Conservation (phyloP, 78 protist genomes). For the Ministeria vibrans region DNA sequence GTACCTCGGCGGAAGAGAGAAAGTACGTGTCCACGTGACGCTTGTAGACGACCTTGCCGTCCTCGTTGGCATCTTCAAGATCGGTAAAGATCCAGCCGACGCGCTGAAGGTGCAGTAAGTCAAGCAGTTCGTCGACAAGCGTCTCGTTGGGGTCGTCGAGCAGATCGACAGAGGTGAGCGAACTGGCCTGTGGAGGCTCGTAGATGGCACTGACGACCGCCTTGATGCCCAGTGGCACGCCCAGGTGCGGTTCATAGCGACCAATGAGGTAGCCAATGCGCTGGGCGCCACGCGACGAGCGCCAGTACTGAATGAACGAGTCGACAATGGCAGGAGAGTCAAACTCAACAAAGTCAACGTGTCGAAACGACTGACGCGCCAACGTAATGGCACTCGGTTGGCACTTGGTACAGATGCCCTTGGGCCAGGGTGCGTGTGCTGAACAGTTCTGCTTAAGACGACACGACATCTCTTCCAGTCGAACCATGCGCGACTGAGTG, state of each 20-base stretch:
- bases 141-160: not conserved
- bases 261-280: conserved; percentile 36
- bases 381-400: conserved; percentile 28
- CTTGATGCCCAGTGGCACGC: conserved; percentile 40
- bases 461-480: not conserved
- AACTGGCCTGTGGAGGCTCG: conserved; percentile 31
- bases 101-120: not conserved
- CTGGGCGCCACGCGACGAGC: conserved; percentile 32
- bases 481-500: not conserved
- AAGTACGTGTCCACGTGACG: conserved; percentile 31
- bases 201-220: conserved; percentile 42
- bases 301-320: conserved; percentile 20
- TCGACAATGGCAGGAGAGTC: conserved; percentile 23
- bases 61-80: conserved; percentile 24
- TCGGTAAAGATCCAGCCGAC: conserved; percentile 49
- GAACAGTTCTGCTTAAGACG: not conserved
- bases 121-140: not conserved
- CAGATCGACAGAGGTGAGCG: not conserved
- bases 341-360: conserved; percentile 38
- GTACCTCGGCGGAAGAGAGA: conserved; percentile 16
- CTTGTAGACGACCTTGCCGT: conserved; percentile 22
- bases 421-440: conserved; percentile 25
- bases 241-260: conserved; percentile 9
- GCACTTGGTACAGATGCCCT: conserved; percentile 35
- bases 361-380: conserved; percentile 15